Conservation (phyloP, 2,329 filamentous ascomycete genomes). For the Eurotiales sp. region DNA sequence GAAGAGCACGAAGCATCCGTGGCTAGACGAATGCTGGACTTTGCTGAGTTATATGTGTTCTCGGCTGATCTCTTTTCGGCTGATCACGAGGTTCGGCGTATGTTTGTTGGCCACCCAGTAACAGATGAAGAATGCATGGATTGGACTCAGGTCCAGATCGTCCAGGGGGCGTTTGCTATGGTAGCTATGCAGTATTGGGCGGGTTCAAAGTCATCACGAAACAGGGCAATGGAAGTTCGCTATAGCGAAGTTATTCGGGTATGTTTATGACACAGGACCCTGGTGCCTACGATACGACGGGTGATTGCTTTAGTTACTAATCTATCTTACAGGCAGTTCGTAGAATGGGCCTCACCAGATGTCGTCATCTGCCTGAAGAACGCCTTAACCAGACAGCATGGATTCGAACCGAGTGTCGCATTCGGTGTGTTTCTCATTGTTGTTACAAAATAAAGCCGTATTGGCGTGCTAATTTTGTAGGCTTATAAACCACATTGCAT, state of each 20-base stretch:
- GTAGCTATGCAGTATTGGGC: slow-evolving; percentile 44
- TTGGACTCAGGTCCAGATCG: slow-evolving; percentile 37
- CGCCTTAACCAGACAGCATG: slow-evolving; percentile 36
- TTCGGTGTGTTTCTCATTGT: slow-evolving; percentile 33
- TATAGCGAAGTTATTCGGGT: slow-evolving; percentile 43
- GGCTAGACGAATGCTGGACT: slow-evolving; percentile 40
- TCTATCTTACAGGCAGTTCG: slow-evolving; percentile 33
- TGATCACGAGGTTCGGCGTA: slow-evolving; percentile 37
- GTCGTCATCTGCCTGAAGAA: slow-evolving; percentile 36
- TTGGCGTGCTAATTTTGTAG: slow-evolving; percentile 21
- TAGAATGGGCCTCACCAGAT: slow-evolving; percentile 35
- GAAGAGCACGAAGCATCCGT: slow-evolving; percentile 35
- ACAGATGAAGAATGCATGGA: slow-evolving; percentile 23
- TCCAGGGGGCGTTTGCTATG: slow-evolving; percentile 43
- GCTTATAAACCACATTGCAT: slow-evolving; percentile 37
- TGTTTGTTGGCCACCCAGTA: slow-evolving; percentile 25
- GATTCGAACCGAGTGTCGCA: slow-evolving; percentile 44
- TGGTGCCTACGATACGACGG: not conserved
- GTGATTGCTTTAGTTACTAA: no score
- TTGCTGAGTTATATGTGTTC: slow-evolving; percentile 43
- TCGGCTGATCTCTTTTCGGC: slow-evolving; percentile 40
- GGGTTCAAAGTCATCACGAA: slow-evolving; percentile 34
- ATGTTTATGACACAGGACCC: slow-evolving; percentile 11
- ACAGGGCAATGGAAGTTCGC: slow-evolving; percentile 42
- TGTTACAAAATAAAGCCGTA: no score